These are phyloP conservation scores for Penicillium sp. DNA, from an alignment of 2,329 filamentous ascomycete genomes.

Conservation along the genomic window DNA sequence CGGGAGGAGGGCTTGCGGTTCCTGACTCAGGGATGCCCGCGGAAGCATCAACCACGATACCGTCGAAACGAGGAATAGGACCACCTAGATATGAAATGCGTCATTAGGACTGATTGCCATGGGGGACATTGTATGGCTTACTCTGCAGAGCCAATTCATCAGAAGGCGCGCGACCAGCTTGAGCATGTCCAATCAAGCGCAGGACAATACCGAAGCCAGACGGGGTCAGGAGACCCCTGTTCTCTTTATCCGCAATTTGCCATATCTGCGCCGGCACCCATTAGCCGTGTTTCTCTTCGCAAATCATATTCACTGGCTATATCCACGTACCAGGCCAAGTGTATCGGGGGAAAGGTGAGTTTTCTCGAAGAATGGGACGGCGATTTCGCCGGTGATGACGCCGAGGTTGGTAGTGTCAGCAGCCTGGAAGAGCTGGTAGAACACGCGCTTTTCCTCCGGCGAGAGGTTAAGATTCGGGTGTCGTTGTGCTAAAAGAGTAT, in stretches of 20 bases:
- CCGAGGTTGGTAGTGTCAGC: slow-evolving; percentile 90
- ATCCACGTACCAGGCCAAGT: slow-evolving; percentile 75
- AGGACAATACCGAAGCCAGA: slow-evolving; percentile 91
- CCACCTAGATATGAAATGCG: slow-evolving; percentile 52
- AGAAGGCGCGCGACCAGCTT: slow-evolving; percentile 80
- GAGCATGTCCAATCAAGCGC: slow-evolving; percentile 92
- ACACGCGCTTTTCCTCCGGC: slow-evolving; percentile 88
- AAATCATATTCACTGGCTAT: background rate
- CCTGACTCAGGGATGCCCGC: slow-evolving; percentile 54
- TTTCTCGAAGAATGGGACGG: slow-evolving; percentile 97
- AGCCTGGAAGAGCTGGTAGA: slow-evolving; percentile 88
- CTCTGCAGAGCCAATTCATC: slow-evolving; percentile 79
- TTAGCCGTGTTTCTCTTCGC: background rate
- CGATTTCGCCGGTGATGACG: slow-evolving; percentile 92
- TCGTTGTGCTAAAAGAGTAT: slow-evolving; percentile 29
- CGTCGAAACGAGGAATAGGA: slow-evolving; percentile 91
- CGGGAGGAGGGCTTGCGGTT: slow-evolving; percentile 45
- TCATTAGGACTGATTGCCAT: background rate
- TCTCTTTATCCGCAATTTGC: slow-evolving; percentile 97
- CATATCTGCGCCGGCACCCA: slow-evolving; percentile 69
- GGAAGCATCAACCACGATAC: slow-evolving; percentile 56
- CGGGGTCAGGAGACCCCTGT: slow-evolving; percentile 88
- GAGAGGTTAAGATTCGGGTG: slow-evolving; percentile 78
- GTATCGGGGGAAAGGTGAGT: slow-evolving; percentile 83
- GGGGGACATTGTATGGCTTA: slow-evolving; percentile 37